phyloP scores from a whole-genome alignment of 345 rosid species.

The Rubroshorea leprosula region DNA sequence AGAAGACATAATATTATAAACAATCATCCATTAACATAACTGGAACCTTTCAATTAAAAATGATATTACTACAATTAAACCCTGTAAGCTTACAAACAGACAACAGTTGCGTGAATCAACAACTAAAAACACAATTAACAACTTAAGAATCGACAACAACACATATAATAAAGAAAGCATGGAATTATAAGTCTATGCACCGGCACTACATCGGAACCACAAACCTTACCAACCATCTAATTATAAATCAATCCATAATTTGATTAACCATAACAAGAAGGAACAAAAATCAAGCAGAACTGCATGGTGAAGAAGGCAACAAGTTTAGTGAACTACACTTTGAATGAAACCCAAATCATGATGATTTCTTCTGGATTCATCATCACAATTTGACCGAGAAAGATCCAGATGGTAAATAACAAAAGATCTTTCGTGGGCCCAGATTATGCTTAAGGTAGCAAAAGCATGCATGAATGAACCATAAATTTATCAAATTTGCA shows the following conservation, averaged over 20 bases:
- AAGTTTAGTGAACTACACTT: not conserved
- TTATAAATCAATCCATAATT: constrained; percentile 7
- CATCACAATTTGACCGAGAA: constrained; percentile 13
- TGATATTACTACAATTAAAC: constrained; percentile 19
- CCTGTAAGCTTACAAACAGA: constrained; percentile 30
- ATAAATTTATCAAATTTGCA: constrained; percentile 19
- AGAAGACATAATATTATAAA: constrained; percentile 18
- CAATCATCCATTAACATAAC: constrained; percentile 20
- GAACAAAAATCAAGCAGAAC: constrained; percentile 5
- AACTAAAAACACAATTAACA: constrained; percentile 22
- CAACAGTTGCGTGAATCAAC: constrained; percentile 38
- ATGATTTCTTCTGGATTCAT: constrained; percentile 2
- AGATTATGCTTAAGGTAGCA: constrained; percentile 4
- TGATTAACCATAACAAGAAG: constrained; percentile 13
- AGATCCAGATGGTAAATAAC: constrained; percentile 16
- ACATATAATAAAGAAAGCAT: constrained; percentile 10
- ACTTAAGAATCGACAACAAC: constrained; percentile 2
- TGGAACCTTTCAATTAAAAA: constrained; percentile 19
- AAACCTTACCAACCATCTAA: not conserved
- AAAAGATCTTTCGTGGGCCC: constrained; percentile 23
- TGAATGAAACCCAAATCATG: constrained; percentile 9
- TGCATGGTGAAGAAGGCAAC: constrained; percentile 6
- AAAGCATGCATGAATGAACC: constrained; percentile 29
- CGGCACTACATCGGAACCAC: constrained; percentile 1
- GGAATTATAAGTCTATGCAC: constrained; percentile 10